Base-by-base conservation (phyloP, 352 stramenopile species). In the Pythium sp. region DNA sequence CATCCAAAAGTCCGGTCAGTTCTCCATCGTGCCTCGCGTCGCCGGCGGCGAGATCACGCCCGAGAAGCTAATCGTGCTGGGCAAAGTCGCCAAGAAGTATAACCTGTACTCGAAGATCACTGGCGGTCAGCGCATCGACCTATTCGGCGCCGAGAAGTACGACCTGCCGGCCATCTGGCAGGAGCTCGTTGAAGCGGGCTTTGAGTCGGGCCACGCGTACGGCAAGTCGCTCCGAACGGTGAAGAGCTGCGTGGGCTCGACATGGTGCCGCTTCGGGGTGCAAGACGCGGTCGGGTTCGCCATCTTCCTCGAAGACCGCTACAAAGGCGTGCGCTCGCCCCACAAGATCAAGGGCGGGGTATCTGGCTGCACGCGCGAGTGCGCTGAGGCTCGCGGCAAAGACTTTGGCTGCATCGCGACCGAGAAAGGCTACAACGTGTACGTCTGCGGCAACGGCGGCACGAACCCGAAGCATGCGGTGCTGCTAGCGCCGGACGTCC, bases 371-470 rank as follows among this genome's bases (percentile, higher is more conserved):
- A 90, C 91, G 9, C 87, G 93, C 24, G 93, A 98, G 72, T 98
- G 93, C 74, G 91, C 93, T 18, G 93, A 98, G 73, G 93, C 93
- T 22, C 82, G 94, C 70, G 73, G 87, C 49, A 98, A 98, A 69
- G 93, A 98, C 80, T 98, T 98, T 72, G 93, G 91, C n/a, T 84
- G 93, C 68, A 97, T 98, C 67, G 91, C 93, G 6, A 98, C 93
- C 3, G 91, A 98, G 69, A 83, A 93, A 53, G 93, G 93, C 15
- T 98, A 98, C 81, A 97, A 97, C 69, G 69, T 98, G 14, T 97
- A 94, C 61, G 81, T 96, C 15, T 83, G 87, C n/a, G 93, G 93
- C 38, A 95, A 97, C 53, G 93, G 92, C 57, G 91, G 91, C 46
- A 86, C 85, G 12, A 96, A 86, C 61, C 90, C 90, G 3, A 86